Percentiles rank a stretch among this genome's conserved stretches.
phyloP scores from a whole-genome alignment of 257 asterid species.

The Penstemon eatonii region DNA sequence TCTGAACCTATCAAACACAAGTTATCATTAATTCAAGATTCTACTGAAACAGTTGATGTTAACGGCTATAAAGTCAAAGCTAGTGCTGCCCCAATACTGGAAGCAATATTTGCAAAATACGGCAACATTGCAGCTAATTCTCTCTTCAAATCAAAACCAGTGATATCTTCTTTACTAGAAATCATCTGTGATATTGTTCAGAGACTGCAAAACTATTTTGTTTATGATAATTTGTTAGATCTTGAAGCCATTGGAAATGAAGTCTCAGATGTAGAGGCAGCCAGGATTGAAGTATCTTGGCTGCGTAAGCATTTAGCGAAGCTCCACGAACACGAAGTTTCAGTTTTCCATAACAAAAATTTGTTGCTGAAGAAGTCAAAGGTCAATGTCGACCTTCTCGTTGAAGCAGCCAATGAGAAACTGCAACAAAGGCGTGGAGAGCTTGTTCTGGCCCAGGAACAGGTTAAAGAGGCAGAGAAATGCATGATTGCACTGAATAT shows the following conservation, averaged over 20 bases:
- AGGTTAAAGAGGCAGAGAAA: not conserved
- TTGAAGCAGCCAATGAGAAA: not conserved
- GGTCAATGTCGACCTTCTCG: not conserved
- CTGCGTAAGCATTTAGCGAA: not conserved
- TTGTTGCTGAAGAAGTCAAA: not conserved
- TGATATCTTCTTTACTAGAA: constrained; percentile 9
- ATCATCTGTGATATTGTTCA: too few relatives aligned
- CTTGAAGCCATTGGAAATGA: not conserved
- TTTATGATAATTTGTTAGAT: not conserved
- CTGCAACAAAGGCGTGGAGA: not conserved
- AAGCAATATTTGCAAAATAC: constrained; percentile 7
- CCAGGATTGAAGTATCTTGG: constrained; percentile 6
- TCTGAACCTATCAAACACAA: too few relatives aligned
- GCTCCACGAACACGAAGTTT: too few relatives aligned
- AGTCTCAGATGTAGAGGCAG: constrained; percentile 2
- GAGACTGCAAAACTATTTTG: not conserved
- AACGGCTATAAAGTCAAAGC: constrained; percentile 6
- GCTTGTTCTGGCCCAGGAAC: not conserved
- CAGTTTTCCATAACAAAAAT: not conserved
- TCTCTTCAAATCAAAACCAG: not conserved
- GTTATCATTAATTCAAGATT: too few relatives aligned
- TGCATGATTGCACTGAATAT: not conserved
- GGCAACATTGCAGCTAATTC: not conserved
- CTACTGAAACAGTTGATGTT: too few relatives aligned
- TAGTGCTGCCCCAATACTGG: constrained; percentile 1